Percentiles rank a stretch among this genome's conserved stretches.
These are phyloP conservation scores for Gracilariopsis chorda DNA, from an alignment of 23 red algal species.

Conservation along the genomic window DNA sequence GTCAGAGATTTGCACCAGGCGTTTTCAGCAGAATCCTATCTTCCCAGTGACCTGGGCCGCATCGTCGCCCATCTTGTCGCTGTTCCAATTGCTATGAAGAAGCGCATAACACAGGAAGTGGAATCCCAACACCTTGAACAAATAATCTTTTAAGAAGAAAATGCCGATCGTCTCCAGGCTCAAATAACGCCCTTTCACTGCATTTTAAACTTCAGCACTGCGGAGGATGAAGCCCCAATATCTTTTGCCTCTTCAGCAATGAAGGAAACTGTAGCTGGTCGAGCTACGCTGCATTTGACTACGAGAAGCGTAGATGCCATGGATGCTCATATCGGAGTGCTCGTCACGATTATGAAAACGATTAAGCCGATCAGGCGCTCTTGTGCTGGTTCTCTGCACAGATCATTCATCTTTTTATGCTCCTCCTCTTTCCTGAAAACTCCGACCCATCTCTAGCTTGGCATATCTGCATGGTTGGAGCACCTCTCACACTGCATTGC, in stretches of 20 bases:
- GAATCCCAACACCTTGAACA: constrained; percentile 5
- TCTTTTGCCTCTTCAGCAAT: not conserved
- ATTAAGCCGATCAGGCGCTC: too few species aligned
- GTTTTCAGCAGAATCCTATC: not conserved
- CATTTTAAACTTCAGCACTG: not conserved
- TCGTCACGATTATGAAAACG: too few species aligned
- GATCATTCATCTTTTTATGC: too few species aligned
- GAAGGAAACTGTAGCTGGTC: not conserved
- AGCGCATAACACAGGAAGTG: not conserved
- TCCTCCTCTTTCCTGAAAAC: too few species aligned
- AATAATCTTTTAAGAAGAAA: not conserved
- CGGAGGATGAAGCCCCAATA: constrained; percentile 2
- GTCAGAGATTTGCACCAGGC: constrained; percentile 20
- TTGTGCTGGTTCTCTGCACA: too few species aligned
- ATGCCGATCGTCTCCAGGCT: not conserved
- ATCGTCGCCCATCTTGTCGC: constrained; percentile 33
- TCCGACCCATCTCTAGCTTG: too few species aligned
- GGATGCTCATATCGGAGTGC: not conserved
- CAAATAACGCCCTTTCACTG: constrained; percentile 22
- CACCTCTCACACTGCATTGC: too few species aligned
- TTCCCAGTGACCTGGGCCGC: constrained; percentile 19
- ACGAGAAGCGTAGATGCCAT: constrained; percentile 1
- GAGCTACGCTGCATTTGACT: not conserved
- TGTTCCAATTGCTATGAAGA: constrained; percentile 50
- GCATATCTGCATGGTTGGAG: too few species aligned